These are phyloP conservation scores for Rhodofomes roseus DNA, from an alignment of 1,284 basidiomycete species.

Conservation along the genomic window DNA sequence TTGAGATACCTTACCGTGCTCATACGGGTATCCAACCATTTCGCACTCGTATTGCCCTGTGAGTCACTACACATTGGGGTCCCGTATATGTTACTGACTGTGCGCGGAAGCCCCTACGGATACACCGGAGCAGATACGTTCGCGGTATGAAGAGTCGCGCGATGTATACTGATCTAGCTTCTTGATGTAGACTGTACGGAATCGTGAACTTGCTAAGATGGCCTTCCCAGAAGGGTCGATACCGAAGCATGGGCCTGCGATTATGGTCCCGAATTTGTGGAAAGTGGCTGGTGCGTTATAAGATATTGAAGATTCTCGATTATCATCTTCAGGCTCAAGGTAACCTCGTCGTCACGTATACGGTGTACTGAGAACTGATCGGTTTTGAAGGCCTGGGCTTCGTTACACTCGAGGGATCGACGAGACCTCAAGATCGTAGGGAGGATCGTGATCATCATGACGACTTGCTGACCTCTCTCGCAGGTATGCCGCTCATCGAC, in stretches of 20 bases:
- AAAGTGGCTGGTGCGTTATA: conserved; percentile 71
- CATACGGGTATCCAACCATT: conserved; percentile 84
- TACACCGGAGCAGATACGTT: conserved; percentile 55
- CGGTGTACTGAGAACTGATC: not conserved
- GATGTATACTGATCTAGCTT: no score
- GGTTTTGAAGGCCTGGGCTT: conserved; percentile 52
- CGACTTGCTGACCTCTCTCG: not conserved
- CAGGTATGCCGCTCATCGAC: conserved; percentile 82
- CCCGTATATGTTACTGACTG: no score
- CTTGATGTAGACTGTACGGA: conserved; percentile 43
- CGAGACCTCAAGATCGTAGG: conserved; percentile 62
- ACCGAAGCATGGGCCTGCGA: conserved; percentile 60
- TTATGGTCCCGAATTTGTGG: conserved; percentile 70
- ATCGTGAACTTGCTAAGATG: conserved; percentile 53
- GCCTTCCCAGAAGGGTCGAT: conserved; percentile 51
- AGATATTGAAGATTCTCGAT: conserved; percentile 76
- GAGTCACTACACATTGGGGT: conserved; percentile 6
- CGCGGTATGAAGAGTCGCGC: no score
- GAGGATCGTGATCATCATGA: not conserved
- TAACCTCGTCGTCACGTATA: conserved; percentile 20
- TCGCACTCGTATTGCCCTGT: conserved; percentile 79
- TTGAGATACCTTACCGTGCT: conserved; percentile 76
- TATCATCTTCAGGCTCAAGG: conserved; percentile 59
- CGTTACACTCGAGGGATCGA: conserved; percentile 71
- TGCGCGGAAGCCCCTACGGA: conserved; percentile 65